phyloP scores from a whole-genome alignment of 23 red algal genomes.

The Gracilaria vermiculophylla region DNA sequence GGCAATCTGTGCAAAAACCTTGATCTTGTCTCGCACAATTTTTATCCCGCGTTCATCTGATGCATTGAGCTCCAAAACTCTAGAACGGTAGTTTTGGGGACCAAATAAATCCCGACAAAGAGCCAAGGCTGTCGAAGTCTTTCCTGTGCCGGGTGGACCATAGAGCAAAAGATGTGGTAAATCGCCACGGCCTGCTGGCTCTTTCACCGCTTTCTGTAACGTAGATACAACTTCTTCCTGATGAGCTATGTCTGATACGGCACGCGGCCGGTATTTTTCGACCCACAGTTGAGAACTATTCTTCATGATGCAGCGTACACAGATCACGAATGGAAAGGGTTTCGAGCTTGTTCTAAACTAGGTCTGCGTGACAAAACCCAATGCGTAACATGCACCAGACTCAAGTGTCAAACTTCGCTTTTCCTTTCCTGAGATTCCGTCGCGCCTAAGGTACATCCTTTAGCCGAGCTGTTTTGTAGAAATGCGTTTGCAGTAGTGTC shows the following conservation, averaged over 20 bases:
- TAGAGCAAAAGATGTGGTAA: slow-evolving; percentile 96
- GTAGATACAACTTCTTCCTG: slow-evolving; percentile 72
- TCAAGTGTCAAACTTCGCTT: too few relatives aligned
- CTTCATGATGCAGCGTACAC: neutral
- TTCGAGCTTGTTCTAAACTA: too few relatives aligned
- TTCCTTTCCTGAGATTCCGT: too few relatives aligned
- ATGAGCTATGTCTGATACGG: slow-evolving; percentile 75
- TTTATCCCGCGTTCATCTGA: slow-evolving; percentile 96
- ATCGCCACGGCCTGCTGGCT: slow-evolving; percentile 16
- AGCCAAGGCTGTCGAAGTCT: slow-evolving; percentile 93
- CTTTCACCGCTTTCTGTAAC: slow-evolving; percentile 23
- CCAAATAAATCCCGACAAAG: slow-evolving; percentile 85
- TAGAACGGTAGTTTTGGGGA: slow-evolving; percentile 16
- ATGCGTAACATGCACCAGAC: too few relatives aligned
- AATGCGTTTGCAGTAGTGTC: too few relatives aligned
- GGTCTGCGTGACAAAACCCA: too few relatives aligned
- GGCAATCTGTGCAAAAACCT: slow-evolving; percentile 73
- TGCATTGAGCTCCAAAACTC: slow-evolving; percentile 95
- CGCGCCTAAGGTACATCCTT: too few relatives aligned
- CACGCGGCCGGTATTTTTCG: slow-evolving; percentile 85
- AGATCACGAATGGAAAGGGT: neutral
- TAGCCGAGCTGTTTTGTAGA: too few relatives aligned
- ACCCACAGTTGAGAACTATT: slow-evolving; percentile 56
- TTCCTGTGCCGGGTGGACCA: slow-evolving; percentile 96
- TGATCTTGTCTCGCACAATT: slow-evolving; percentile 96